Conservation (phyloP, 106 monocot genomes). For the Cymbidium sinense region DNA sequence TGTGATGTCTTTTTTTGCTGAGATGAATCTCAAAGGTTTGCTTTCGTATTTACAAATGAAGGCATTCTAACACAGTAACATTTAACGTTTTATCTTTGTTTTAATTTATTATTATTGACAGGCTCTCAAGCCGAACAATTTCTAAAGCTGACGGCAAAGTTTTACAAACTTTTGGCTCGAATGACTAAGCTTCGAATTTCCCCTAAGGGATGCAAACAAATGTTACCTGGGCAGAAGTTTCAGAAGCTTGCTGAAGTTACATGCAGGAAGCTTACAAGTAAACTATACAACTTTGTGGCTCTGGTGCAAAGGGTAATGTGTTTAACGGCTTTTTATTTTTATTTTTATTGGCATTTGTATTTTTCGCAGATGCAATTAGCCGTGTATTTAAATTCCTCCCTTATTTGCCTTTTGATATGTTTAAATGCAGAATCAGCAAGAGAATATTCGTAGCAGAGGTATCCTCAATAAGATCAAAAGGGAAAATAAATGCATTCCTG, state of each 20-base stretch:
- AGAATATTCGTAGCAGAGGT: slow-evolving; percentile 26
- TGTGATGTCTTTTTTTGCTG: slow-evolving; percentile 55
- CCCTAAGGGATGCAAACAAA: slow-evolving; percentile 59
- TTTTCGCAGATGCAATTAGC: not conserved
- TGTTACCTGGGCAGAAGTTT: slow-evolving; percentile 54
- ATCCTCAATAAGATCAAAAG: slow-evolving; percentile 71
- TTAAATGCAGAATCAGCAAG: slow-evolving; percentile 54
- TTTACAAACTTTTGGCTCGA: slow-evolving; percentile 78
- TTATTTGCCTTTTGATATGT: not conserved
- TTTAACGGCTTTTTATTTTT: not conserved
- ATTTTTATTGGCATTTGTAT: not conserved
- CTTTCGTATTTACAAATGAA: not conserved
- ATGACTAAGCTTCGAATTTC: slow-evolving; percentile 68
- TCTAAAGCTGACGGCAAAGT: slow-evolving; percentile 51
- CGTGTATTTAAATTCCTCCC: not conserved
- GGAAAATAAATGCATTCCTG: slow-evolving; percentile 83
- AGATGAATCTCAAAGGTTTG: slow-evolving; percentile 83
- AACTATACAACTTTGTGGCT: slow-evolving; percentile 70
- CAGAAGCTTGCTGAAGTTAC: slow-evolving; percentile 80
- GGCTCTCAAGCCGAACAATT: slow-evolving; percentile 81
- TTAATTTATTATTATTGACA: slow-evolving; percentile 12
- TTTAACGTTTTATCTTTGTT: not conserved
- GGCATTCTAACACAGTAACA: not conserved
- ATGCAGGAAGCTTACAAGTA: slow-evolving; percentile 66
- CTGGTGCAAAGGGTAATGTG: slow-evolving; percentile 55